Evolutionary conservation across 1,284 basidiomycete genomes (phyloP).

Genomic region (Microbotryomycetes sp.): DNA sequence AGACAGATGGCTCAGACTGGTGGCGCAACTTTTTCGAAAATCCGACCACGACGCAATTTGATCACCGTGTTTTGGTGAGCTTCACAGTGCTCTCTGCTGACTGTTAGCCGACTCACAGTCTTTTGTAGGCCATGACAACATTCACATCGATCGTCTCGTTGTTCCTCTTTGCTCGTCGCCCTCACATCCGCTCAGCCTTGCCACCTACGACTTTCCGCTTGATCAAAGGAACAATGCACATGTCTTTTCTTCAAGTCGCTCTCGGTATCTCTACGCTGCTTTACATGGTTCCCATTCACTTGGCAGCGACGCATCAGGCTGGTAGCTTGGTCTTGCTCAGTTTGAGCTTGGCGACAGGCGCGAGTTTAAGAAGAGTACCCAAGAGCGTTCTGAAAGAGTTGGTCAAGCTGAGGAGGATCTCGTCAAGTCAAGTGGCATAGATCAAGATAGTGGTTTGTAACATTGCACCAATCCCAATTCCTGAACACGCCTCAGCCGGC

Average conservation of each 20-base stretch:
- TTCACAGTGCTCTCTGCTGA: constrained; percentile 4
- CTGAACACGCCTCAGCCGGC: too few species aligned
- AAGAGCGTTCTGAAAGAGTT: constrained; percentile 18
- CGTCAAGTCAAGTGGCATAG: too few species aligned
- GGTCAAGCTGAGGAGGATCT: constrained; percentile 8
- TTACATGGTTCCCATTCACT: constrained; percentile 85
- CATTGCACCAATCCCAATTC: too few species aligned
- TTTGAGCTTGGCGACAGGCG: constrained; percentile 58
- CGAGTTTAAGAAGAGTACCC: constrained; percentile 21
- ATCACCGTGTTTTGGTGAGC: constrained; percentile 82
- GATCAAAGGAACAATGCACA: constrained; percentile 62
- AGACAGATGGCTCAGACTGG: constrained; percentile 65
- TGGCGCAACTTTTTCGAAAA: constrained; percentile 96
- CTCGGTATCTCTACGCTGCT: constrained; percentile 87
- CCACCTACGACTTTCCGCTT: constrained; percentile 61
- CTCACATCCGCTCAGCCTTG: constrained; percentile 53
- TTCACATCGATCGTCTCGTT: constrained; percentile 61
- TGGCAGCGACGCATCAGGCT: constrained; percentile 91
- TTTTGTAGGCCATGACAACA: constrained; percentile 65
- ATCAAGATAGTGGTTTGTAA: too few species aligned
- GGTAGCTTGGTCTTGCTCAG: constrained; percentile 83
- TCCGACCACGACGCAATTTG: constrained; percentile 93
- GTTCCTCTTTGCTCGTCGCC: constrained; percentile 50
- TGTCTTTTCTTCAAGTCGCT: constrained; percentile 77
- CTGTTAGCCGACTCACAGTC: not conserved